Conservation (phyloP, 2,329 filamentous ascomycete genomes). For the Plectosphaerella plurivora region DNA sequence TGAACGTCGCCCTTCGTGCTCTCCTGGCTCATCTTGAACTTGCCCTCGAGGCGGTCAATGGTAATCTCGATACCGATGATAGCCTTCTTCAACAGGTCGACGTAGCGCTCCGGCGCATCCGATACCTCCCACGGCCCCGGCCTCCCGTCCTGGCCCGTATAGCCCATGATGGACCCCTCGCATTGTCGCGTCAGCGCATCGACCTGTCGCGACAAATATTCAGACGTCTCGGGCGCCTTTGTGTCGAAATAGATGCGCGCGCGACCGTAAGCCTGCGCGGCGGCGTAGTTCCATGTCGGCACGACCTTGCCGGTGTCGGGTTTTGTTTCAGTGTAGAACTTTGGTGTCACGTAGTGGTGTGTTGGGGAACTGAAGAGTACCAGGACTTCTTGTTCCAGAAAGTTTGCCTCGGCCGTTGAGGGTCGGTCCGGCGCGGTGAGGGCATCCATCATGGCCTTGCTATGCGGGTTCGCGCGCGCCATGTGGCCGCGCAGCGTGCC, state of each 20-base stretch:
- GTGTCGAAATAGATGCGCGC: constrained; percentile 50
- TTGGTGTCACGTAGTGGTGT: constrained; percentile 66
- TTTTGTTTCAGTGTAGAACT: constrained; percentile 65
- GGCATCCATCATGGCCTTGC: constrained; percentile 53
- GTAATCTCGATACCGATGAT: constrained; percentile 59
- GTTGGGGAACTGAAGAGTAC: constrained; percentile 54
- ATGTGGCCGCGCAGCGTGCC: constrained; percentile 56
- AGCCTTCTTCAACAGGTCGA: constrained; percentile 51
- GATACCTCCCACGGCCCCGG: constrained; percentile 48
- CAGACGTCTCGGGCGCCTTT: constrained; percentile 34
- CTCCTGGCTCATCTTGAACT: constrained; percentile 67
- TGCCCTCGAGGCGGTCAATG: constrained; percentile 51
- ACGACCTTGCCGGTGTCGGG: constrained; percentile 61
- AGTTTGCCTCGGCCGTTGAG: constrained; percentile 5
- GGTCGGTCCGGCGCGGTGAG: constrained; percentile 18
- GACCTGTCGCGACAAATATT: constrained; percentile 48
- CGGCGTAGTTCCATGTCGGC: constrained; percentile 67
- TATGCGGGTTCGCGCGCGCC: constrained; percentile 59
- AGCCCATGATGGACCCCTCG: constrained; percentile 54
- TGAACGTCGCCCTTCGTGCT: constrained; percentile 29
- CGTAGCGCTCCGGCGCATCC: constrained; percentile 52
- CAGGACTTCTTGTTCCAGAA: constrained; percentile 50
- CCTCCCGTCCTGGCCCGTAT: constrained; percentile 30
- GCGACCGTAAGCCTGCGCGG: constrained; percentile 58
- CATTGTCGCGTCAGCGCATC: constrained; percentile 44